Conservation (phyloP, 2,329 filamentous ascomycete genomes). For the Didymella glomerata region DNA sequence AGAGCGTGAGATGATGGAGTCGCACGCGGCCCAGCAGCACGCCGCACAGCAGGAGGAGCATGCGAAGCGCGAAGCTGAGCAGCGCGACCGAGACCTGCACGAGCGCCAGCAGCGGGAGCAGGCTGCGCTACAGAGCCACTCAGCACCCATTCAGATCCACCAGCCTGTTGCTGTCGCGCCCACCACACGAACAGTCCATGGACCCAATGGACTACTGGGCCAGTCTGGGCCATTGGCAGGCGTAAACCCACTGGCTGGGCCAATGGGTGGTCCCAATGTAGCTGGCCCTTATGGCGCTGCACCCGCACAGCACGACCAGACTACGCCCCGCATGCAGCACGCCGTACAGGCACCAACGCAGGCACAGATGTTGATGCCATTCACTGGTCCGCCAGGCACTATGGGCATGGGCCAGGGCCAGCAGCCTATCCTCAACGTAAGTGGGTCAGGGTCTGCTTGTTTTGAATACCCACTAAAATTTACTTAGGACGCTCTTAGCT, state of each 20-base stretch:
- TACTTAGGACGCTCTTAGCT: conserved; percentile 80
- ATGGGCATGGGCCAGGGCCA: conserved; percentile 76
- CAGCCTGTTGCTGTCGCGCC: conserved; percentile 84
- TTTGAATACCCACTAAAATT: conserved; percentile 13
- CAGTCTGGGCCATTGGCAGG: conserved; percentile 63
- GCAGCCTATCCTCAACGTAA: conserved; percentile 77
- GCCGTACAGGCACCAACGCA: conserved; percentile 62
- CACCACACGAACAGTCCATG: conserved; percentile 83
- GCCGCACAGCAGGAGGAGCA: conserved; percentile 64
- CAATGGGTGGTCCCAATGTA: conserved; percentile 67
- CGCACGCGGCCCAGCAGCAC: conserved; percentile 50
- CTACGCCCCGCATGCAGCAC: conserved; percentile 68
- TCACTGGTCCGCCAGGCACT: conserved; percentile 56
- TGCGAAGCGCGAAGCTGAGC: conserved; percentile 54
- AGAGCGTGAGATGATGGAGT: conserved; percentile 65
- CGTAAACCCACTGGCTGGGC: conserved; percentile 58
- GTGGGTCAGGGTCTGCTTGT: conserved; percentile 11
- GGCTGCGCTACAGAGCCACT: conserved; percentile 83
- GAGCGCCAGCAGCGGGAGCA: conserved; percentile 69
- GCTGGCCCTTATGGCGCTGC: conserved; percentile 75
- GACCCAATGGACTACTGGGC: conserved; percentile 82
- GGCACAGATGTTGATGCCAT: conserved; percentile 62
- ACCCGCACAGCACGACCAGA: conserved; percentile 66
- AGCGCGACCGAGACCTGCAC: conserved; percentile 66
- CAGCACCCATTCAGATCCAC: conserved; percentile 88